A percentile compares a stretch with the other conserved stretches of the same genome.
Conservation (phyloP, 495 filamentous ascomycete species). For the Tuber calosporum region DNA sequence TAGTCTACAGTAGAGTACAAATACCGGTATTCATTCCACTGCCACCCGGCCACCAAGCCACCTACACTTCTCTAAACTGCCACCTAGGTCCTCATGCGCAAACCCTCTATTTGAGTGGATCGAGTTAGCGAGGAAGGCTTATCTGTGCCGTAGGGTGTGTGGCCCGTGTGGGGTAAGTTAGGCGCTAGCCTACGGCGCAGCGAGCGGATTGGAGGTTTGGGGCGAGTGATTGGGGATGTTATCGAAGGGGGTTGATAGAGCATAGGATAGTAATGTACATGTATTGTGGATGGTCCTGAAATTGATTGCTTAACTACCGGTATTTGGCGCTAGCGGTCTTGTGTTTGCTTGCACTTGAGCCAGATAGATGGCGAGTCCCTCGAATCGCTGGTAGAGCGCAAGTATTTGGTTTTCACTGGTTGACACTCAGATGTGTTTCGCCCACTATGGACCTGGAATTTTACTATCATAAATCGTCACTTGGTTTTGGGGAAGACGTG, state of each 20-base stretch:
- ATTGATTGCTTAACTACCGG: no score
- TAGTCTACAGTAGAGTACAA: no score
- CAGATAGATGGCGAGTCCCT: background rate
- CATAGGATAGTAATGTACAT: background rate
- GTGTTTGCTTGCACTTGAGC: background rate
- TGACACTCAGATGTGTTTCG: background rate
- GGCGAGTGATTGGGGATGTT: background rate
- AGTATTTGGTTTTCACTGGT: background rate
- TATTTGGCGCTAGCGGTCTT: no score
- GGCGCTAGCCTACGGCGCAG: background rate
- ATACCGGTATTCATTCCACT: no score
- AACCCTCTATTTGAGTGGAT: no score
- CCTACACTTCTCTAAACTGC: no score
- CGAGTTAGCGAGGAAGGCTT: background rate
- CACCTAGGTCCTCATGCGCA: no score
- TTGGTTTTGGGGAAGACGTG: background rate
- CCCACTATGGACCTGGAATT: background rate
- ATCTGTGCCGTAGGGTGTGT: background rate
- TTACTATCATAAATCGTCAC: background rate
- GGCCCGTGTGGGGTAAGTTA: background rate
- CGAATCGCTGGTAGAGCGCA: background rate
- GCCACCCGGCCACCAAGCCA: no score
- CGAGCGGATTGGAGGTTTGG: background rate
- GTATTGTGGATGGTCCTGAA: background rate
- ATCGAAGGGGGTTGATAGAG: background rate